phyloP scores from a whole-genome alignment of 345 rosid genomes.

The Camelina neglecta region DNA sequence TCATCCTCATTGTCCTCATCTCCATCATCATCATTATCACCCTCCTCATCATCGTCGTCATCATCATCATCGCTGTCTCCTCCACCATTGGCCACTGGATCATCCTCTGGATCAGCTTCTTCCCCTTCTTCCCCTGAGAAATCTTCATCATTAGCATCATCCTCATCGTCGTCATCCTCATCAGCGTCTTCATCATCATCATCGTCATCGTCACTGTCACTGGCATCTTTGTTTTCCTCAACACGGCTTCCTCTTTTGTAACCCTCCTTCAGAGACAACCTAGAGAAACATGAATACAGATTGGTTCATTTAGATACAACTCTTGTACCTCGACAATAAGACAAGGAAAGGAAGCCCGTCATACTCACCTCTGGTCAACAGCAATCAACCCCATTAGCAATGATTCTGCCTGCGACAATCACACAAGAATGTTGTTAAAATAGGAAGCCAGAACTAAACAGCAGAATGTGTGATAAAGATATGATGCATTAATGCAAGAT shows the following conservation, averaged over 20 bases:
- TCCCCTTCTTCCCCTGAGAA: slow-evolving; percentile 63
- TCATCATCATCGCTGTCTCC: slow-evolving; percentile 60
- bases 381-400: slow-evolving; percentile 45
- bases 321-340: neutral
- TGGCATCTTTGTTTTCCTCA: slow-evolving; percentile 60
- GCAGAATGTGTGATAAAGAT: neutral
- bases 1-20: slow-evolving; percentile 47
- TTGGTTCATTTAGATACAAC: neutral
- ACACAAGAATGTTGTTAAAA: slow-evolving; percentile 7
- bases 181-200: slow-evolving; percentile 26
- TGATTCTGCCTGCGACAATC: slow-evolving; percentile 43
- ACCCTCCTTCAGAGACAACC: slow-evolving; percentile 55
- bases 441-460: neutral
- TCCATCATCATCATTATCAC: slow-evolving; percentile 44
- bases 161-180: slow-evolving; percentile 47
- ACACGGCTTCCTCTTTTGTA: slow-evolving; percentile 42
- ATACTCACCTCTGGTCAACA: slow-evolving; percentile 51
- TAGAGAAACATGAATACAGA: slow-evolving; percentile 33
- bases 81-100: slow-evolving; percentile 59
- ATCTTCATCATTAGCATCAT: slow-evolving; percentile 59
- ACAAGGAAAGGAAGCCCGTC: neutral
- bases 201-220: slow-evolving; percentile 57
- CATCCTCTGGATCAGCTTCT: slow-evolving; percentile 66
- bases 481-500: neutral
- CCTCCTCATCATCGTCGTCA: slow-evolving; percentile 51